Evolutionary conservation across 1,284 basidiomycete species (phyloP), one percentile per base, ranked within the genome.

Genomic region (Farysia itapuensis): DNA sequence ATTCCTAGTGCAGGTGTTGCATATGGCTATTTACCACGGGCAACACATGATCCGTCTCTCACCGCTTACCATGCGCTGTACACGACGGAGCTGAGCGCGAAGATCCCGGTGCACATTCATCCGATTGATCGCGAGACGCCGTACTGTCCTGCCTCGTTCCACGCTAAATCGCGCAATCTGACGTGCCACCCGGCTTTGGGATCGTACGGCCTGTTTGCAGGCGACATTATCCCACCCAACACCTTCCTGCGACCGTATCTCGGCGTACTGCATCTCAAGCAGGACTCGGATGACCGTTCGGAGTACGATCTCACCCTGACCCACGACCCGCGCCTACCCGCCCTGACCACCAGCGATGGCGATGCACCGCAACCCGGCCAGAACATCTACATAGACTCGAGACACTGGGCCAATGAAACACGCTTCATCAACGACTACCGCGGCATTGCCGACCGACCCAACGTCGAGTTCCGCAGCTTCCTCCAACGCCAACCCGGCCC

Each of bases 141-240:
- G 1, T 60, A 43, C 44, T 28, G 28, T 35, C 37, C 45, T 6
- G 50, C 48, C 7, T 53, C 44, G 0, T 60, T 36, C 26, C 57
- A 60, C 24, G 53, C 57, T 4, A 53, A 40, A 15, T 45, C 41
- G 14, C 45, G 46, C 16, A 37, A 43, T 8, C 45, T 65, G n/a
- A 43, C 18, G 19, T 32, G 19, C 15, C 89, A 91, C 78, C 90
- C 90, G 18, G 87, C 90, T n/a, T 72, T 77, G 43, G 89, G 89
- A 1, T 91, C 95, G 72, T 80, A 78, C 60, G 91, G 91, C 1
- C 81, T 95, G 13, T 93, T 93, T 75, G 86, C 89, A 6, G 77
- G 80, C 18, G 83, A 81, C 49, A 88, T 85, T 69, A 85, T 93
- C 20, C 79, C 82, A 1, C 79, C 83, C 4, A 81, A 82, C 39